Evolutionary conservation across 2,329 filamentous ascomycete genomes (phyloP).

Genomic region (Calcarisporium arbuscula): DNA sequence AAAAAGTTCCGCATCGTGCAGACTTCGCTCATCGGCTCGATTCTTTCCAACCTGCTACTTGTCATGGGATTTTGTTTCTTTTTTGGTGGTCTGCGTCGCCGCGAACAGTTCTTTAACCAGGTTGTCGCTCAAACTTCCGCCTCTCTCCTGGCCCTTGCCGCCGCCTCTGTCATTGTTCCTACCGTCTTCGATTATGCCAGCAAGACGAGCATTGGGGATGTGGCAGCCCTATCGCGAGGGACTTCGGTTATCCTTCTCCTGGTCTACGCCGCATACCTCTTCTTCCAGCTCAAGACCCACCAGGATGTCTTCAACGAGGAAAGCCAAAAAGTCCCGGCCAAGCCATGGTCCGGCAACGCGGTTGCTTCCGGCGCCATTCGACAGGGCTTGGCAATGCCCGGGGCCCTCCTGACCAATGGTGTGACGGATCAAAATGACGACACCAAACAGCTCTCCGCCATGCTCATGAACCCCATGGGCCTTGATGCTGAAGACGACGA

Average conservation of each 20-base stretch:
- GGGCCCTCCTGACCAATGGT: conserved; percentile 30
- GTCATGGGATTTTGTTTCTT: conserved; percentile 93
- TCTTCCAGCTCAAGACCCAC: conserved; percentile 90
- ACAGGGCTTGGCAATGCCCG: conserved; percentile 33
- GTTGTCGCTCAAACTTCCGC: conserved; percentile 87
- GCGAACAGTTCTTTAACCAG: conserved; percentile 85
- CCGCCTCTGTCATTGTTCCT: conserved; percentile 79
- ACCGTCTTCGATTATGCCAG: conserved; percentile 67
- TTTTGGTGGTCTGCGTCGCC: conserved; percentile 70
- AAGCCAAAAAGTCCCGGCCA: conserved; percentile 67
- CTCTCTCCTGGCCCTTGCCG: conserved; percentile 70
- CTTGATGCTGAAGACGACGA: conserved; percentile 59
- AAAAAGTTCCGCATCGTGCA: conserved; percentile 78
- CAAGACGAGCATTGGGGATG: conserved; percentile 36
- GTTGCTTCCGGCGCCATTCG: conserved; percentile 26
- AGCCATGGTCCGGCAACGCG: conserved; percentile 31
- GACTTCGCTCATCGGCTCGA: conserved; percentile 85
- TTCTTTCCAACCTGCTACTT: conserved; percentile 82
- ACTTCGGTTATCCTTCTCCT: conserved; percentile 75
- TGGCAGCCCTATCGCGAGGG: conserved; percentile 62
- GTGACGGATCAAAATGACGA: conserved; percentile 28
- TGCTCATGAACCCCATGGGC: conserved; percentile 33
- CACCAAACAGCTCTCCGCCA: conserved; percentile 35
- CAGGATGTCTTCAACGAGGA: conserved; percentile 71
- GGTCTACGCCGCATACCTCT: conserved; percentile 76